Base-by-base conservation (phyloP, 2,329 filamentous ascomycete genomes). In the Alternaria brassicicola region DNA sequence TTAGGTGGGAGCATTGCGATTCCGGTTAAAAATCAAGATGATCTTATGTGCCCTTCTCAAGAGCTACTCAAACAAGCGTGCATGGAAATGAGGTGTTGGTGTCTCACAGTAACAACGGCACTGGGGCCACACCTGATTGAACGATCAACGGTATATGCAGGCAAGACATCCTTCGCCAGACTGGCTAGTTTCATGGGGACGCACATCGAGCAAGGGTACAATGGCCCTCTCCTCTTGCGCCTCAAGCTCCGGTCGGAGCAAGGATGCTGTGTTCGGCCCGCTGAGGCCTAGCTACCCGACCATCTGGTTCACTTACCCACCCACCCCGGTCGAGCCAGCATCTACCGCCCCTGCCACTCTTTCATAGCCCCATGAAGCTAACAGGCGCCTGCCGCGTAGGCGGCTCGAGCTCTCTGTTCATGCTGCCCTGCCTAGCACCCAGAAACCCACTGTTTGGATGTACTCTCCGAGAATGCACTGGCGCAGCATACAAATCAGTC, bases 341-440 rank as follows among this genome's bases (percentile, higher is more conserved):
- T 52, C 51, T 41, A 50, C 19, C 36, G 50, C 55, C 46, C 56
- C 46, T 59, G 52, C 52, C 52, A 47, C 46, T 51, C 33, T 41
- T 55, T 55, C 68, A 76, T 63, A 68, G 66, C 67, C 68, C 63
- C 61, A 66, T 69, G 64, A 61, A 66, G 63, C 68, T 69, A 74
- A 74, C 70, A 76, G 68, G 66, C 74, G 74, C 75, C 64, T 72
- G 69, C 73, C 68, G 68, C 67, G 62, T 56, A 62, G 61, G 67
- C 69, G 71, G 71, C 71, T 74, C 65, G 72, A 69, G 64, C 64
- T 66, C 52, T 63, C 61, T 47, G 43, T 61, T 63, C 64, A 63
- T 68, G 63, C 59, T 62, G 51, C 67, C 65, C 54, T 68, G 66
- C 75, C 75, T 77, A 65, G 72, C 68, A 63, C 60, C 66, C 62